phyloP scores from a whole-genome alignment of 176 grass and related monocot genomes.

The Aegilops umbellulata region DNA sequence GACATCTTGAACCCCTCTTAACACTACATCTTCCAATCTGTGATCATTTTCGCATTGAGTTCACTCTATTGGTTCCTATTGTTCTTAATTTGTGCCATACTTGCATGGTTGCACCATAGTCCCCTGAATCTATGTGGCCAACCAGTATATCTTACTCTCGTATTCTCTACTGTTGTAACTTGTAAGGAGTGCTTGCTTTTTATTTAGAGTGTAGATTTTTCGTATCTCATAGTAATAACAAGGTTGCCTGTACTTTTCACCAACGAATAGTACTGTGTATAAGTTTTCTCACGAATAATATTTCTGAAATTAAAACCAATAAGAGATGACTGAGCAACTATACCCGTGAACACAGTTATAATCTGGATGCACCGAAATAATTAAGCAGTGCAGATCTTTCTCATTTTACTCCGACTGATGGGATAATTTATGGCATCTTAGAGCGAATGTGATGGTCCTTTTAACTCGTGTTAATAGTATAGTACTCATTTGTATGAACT shows the following conservation, averaged over 20 bases:
- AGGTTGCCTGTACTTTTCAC: background rate
- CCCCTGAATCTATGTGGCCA: background rate
- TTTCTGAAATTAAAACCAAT: background rate
- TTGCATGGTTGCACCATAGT: background rate
- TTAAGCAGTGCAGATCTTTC: background rate
- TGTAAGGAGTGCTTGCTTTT: background rate
- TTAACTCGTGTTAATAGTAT: background rate
- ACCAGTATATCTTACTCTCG: background rate
- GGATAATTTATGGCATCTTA: slow-evolving; percentile 8
- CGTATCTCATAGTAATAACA: background rate
- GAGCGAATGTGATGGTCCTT: background rate
- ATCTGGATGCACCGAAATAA: background rate
- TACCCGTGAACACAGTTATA: background rate
- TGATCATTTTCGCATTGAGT: background rate
- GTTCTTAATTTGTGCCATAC: background rate
- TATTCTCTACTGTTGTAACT: background rate
- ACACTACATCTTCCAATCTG: background rate
- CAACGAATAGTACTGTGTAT: background rate
- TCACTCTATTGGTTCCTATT: background rate
- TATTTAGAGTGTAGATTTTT: background rate
- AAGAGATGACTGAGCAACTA: background rate
- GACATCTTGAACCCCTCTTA: background rate
- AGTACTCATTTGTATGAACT: background rate
- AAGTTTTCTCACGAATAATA: background rate
- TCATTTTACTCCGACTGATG: background rate